Evolutionary conservation across 2,329 filamentous ascomycete species (phyloP).

Genomic region (Fusarium sp.): DNA sequence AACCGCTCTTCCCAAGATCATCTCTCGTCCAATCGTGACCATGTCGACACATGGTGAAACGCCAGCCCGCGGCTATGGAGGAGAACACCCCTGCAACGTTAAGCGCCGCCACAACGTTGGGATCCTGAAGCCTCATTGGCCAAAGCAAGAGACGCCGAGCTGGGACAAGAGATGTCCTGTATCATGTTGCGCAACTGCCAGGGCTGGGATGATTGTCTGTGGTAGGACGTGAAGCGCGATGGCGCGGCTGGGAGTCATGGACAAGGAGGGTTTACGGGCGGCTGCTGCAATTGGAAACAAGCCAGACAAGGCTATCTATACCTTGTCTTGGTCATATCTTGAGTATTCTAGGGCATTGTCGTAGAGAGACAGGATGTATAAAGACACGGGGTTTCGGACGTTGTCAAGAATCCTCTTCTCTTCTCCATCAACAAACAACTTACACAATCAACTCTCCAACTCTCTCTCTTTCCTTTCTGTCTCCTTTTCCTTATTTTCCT

Average conservation of each 20-base stretch:
- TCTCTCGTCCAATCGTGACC: slow-evolving; percentile 37
- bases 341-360: slow-evolving; percentile 2
- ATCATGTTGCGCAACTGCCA: slow-evolving; percentile 14
- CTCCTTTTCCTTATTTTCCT: slow-evolving; percentile 42
- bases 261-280: slow-evolving; percentile 18
- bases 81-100: slow-evolving; percentile 23
- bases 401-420: slow-evolving; percentile 18
- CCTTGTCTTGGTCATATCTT: not conserved
- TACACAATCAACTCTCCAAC: slow-evolving; percentile 32
- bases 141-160: not conserved
- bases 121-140: slow-evolving; percentile 23
- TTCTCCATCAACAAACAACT: slow-evolving; percentile 42
- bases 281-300: slow-evolving; percentile 42
- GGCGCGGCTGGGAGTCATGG: slow-evolving; percentile 22
- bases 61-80: slow-evolving; percentile 34
- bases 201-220: slow-evolving; percentile 9
- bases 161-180: slow-evolving; percentile 17
- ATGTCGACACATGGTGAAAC: slow-evolving; percentile 22
- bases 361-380: slow-evolving; percentile 31
- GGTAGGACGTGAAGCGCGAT: slow-evolving; percentile 28
- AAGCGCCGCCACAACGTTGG: slow-evolving; percentile 30
- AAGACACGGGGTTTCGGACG: slow-evolving; percentile 27
- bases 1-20: slow-evolving; percentile 19
- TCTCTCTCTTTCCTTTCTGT: slow-evolving; percentile 36
- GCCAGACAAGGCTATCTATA: slow-evolving; percentile 30